Evolutionary conservation across 2,329 filamentous ascomycete genomes (phyloP), one percentile per base, ranked within the genome.

Genomic region (Cryphonectria radicalis): DNA sequence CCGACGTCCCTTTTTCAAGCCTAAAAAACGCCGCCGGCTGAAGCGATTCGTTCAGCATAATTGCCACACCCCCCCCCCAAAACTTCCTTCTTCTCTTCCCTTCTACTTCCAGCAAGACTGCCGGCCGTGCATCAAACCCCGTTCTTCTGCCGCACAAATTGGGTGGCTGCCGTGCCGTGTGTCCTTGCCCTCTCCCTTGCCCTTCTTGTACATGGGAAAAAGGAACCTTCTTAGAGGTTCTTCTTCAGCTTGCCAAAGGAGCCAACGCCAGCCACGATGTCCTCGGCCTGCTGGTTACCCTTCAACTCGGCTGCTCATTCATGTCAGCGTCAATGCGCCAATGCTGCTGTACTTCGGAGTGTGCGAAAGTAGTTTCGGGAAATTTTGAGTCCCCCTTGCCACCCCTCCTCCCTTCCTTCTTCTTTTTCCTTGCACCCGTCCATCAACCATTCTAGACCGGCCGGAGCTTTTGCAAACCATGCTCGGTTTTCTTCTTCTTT

Each of bases 201-300:
- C 62, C 6, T 25, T 22, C 40, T 22, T 63, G 22, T 3, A 3
- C 17, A 35, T 53, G 50, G 17, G 19, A 40, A 28, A 25, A 4
- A 42, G 37, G 37, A 3, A 32, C 3, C 32, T 13, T 55, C 14
- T 53, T 72, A 79, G 35, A 77, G 68, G 66, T 76, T 72, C 75
- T 79, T 80, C 76, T 80, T 80, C 69, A 79, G 70, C 7, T 75
- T 75, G n/a, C 77, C 77, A 50, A 79, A 63, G 22, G 74, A 73
- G 25, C 77, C 77, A 28, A 78, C 40, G 25, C 77, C 77, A 63
- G 77, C 74, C 75, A 75, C 74, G 40, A 81, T 75, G 6, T 79
- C 76, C 3, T 74, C 72, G 42, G 80, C 81, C 66, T 82, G 78
- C 73, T 81, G 70, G 68, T 80, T 81, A 19, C 81, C 81, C 68